Evolutionary conservation across 2,329 filamentous ascomycete species (phyloP), one percentile per base, ranked within the genome.

Genomic region (Ophiostoma australiae): DNA sequence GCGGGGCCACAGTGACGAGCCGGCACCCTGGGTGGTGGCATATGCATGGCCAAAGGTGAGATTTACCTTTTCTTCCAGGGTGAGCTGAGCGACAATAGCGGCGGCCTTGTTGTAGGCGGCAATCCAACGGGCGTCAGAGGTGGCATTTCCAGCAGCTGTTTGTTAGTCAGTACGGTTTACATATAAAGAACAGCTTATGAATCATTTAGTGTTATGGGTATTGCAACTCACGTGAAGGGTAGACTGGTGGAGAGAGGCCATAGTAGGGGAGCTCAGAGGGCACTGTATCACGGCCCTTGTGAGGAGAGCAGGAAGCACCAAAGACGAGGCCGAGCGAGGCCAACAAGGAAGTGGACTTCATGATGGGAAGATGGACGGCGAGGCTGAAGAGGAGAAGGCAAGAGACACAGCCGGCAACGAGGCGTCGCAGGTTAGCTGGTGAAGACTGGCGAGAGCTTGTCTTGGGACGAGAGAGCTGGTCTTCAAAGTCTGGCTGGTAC

Each of bases 51-150:
- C 81, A 4, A 77, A 78, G 0, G 81, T 82, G 63, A 82, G 72
- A 70, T 78, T 80, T 48, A 78, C 78, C 76, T 80, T 81, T 68
- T 82, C 81, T 58, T 80, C 78, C 10, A 80, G 72, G 1, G 78
- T 82, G 75, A 83, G 77, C 72, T 79, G 76, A 4, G 77, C 75
- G 17, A 82, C 79, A 8, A 82, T 73, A 1, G 72, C 74, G n/a
- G 73, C 75, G 15, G 81, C 81, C 31, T 76, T 76, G 1, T 72
- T 63, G 72, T 81, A 80, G 35, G 80, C 78, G n/a, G 73, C 67
- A 7, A 78, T 73, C 81, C 81, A 82, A 37, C 71, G 69, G 0
- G 44, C 13, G 70, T 69, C 76, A 13, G 77, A 77, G 20, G 75
- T 74, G 58, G 78, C 78, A 58, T 75, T 76, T 31, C 75, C 77